Evolutionary conservation across 2,329 filamentous ascomycete species (phyloP), one percentile per base, ranked within the genome.

Genomic region (Aspergillus alliaceus): DNA sequence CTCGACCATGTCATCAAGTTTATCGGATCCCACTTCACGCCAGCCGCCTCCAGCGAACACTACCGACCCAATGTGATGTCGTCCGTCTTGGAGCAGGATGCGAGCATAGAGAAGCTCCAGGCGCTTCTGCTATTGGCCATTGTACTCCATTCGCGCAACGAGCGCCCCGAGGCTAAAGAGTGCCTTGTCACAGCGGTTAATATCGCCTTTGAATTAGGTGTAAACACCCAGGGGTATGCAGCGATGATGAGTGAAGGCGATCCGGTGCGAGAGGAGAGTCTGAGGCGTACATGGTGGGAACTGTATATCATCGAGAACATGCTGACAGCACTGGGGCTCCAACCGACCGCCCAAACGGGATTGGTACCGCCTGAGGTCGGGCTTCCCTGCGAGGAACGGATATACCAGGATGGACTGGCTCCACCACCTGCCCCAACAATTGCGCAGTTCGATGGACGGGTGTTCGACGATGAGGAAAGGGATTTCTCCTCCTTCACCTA

Each of bases 241-340:
- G 75, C 80, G 0, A 74, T 81, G 5, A 80, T 91, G 64, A 87
- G 89, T 15, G 79, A 82, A 27, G 85, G 85, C 5, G 84, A 89
- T 58, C 80, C 85, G 0, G 79, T 91, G 1, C 71, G 93, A 3
- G 90, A 93, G 69, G 93, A 97, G 73, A 90, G 88, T 70, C 89
- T 91, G 84, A 84, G 91, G 18, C 83, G 93, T 57, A 97, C 92
- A 1, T 97, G 92, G 92, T 97, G 93, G 93, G 91, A 85, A 65
- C 67, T 90, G 37, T 93, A 88, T 69, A 83, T 90, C n/a, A 84
- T 91, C 14, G 91, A 96, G 70, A 90, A 89, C 54, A 89, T 96
- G 83, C 83, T 96, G 63, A 90, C 91, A 5, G 90, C 90, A 3
- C 86, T 96, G 18, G 75, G 75, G 3, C 69, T 75, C 12, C 71